Percentiles rank a stretch among this genome's conserved stretches.
These are phyloP conservation scores for Verticillium zaregamsianum DNA, from an alignment of 2,329 filamentous ascomycete genomes.

Conservation along the genomic window DNA sequence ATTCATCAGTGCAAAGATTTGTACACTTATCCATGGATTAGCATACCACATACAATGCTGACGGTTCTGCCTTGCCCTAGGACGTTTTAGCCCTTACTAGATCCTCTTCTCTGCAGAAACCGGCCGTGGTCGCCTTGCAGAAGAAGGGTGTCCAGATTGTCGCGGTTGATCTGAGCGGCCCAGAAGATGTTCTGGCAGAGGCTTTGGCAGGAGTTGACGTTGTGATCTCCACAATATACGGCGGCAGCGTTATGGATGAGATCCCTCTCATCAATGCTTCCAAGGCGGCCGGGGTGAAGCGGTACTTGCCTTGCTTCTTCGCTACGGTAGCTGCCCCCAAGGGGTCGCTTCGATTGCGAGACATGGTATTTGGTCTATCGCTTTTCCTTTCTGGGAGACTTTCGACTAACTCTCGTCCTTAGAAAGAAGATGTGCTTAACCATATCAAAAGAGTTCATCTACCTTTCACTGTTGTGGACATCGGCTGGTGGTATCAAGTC, in stretches of 20 bases:
- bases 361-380: constrained; percentile 9
- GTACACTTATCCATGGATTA: background rate
- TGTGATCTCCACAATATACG: constrained; percentile 37
- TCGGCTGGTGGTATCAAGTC: constrained; percentile 55
- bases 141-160: constrained; percentile 39
- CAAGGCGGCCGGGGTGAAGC: constrained; percentile 41
- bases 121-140: constrained; percentile 32
- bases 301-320: constrained; percentile 49
- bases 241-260: constrained; percentile 31
- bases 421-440: constrained; percentile 45
- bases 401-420: background rate
- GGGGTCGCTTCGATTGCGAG: constrained; percentile 21
- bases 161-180: constrained; percentile 30
- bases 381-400: background rate
- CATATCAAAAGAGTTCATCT: constrained; percentile 41
- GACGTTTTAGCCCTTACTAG: constrained; percentile 43
- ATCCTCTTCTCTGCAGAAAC: constrained; percentile 40
- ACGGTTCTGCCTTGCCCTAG: constrained; percentile 20
- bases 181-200: too few relatives aligned
- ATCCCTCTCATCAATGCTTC: constrained; percentile 41
- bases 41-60: background rate
- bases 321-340: constrained; percentile 26
- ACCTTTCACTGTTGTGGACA: constrained; percentile 52
- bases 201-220: constrained; percentile 38
- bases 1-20: background rate